A percentile compares a stretch with the other conserved stretches of the same genome.
Evolutionary conservation across 805 yeast genomes (phyloP).

Genomic region (Nakazawaea wyomingensis): DNA sequence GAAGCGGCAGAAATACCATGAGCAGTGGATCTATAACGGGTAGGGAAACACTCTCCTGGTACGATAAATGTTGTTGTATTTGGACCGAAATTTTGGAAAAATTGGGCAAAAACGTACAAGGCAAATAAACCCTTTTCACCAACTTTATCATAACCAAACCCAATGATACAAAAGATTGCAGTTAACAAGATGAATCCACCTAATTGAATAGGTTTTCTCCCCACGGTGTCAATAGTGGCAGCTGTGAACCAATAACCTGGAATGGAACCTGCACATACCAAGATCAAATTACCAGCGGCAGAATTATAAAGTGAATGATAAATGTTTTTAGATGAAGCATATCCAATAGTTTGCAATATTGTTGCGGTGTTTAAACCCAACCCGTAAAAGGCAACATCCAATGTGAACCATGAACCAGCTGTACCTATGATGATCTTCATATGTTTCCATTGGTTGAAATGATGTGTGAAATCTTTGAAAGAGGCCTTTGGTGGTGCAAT

Average conservation of each 20-base stretch:
- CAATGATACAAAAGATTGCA: constrained; percentile 68
- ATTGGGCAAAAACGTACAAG: constrained; percentile 74
- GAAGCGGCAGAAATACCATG: constrained; percentile 92
- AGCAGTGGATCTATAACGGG: constrained; percentile 92
- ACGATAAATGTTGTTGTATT: constrained; percentile 86
- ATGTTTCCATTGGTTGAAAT: constrained; percentile 84
- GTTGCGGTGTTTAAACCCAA: constrained; percentile 76
- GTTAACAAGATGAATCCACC: constrained; percentile 73
- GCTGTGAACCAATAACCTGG: constrained; percentile 91
- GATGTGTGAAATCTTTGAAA: constrained; percentile 60
- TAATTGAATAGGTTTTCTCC: constrained; percentile 81
- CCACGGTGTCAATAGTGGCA: constrained; percentile 73
- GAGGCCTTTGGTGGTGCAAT: constrained; percentile 76
- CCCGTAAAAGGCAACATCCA: constrained; percentile 91
- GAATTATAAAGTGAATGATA: constrained; percentile 67
- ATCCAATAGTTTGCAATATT: constrained; percentile 80
- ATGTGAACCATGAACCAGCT: constrained; percentile 86
- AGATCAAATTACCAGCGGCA: constrained; percentile 89
- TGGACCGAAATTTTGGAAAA: constrained; percentile 91
- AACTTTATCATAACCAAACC: constrained; percentile 76
- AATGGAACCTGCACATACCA: constrained; percentile 90
- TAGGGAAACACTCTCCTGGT: constrained; percentile 92
- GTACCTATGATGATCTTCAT: constrained; percentile 82
- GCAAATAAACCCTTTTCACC: constrained; percentile 65
- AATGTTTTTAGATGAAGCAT: constrained; percentile 64